A percentile compares a stretch with the other conserved stretches of the same genome.
These are phyloP conservation scores for Fusarium keratoplasticum DNA, from an alignment of 2,329 filamentous ascomycete species.

Conservation along the genomic window DNA sequence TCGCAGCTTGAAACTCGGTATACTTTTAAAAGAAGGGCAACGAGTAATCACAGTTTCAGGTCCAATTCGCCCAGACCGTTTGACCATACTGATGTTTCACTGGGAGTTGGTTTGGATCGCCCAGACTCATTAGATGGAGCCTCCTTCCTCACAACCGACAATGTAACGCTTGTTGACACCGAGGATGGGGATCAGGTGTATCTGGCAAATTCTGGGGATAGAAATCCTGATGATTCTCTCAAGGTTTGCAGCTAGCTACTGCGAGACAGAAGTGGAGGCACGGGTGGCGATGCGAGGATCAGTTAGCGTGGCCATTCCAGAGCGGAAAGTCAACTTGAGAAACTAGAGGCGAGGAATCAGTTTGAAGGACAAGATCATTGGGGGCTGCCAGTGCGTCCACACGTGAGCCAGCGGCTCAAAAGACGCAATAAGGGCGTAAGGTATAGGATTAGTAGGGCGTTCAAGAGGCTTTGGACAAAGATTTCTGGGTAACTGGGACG, in stretches of 20 bases:
- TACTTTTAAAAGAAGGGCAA: background rate
- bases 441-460: background rate
- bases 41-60: background rate
- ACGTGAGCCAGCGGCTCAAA: no score
- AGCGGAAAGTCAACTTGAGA: background rate
- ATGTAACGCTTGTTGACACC: background rate
- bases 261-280: background rate
- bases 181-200: background rate
- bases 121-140: background rate
- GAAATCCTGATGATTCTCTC: background rate
- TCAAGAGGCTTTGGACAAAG: background rate
- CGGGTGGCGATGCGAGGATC: accelerated
- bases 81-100: background rate
- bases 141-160: background rate
- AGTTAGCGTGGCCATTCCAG: accelerated
- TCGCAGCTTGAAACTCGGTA: background rate
- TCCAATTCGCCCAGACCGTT: background rate
- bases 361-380: no score
- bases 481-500: background rate
- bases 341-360: background rate
- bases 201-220: no score
- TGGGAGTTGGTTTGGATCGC: no score
- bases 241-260: background rate
- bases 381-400: no score
- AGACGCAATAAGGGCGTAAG: background rate